A percentile compares a stretch with the other conserved stretches of the same genome.
Evolutionary conservation across 352 stramenopile species (phyloP).

Genomic region (Globisporangium cystogenes): DNA sequence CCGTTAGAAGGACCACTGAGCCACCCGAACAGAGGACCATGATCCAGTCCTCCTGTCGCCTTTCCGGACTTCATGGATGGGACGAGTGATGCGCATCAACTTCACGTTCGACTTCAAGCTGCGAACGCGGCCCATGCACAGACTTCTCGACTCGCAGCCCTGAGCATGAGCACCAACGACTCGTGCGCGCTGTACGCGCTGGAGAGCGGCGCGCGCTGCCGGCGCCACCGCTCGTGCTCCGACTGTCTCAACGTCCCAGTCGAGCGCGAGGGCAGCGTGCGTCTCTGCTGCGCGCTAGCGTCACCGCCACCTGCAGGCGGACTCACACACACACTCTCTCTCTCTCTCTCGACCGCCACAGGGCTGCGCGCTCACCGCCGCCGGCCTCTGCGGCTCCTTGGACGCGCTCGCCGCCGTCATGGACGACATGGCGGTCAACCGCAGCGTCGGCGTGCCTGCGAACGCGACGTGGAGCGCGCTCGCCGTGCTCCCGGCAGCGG

Average conservation of each 20-base stretch:
- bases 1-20: too few species aligned
- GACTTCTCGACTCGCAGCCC: slow-evolving; percentile 16
- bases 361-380: slow-evolving; percentile 22
- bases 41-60: too few species aligned
- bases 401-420: slow-evolving; percentile 13
- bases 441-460: neutral
- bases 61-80: too few species aligned
- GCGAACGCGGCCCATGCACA: too few species aligned
- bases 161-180: slow-evolving; percentile 3
- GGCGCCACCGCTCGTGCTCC: slow-evolving; percentile 3
- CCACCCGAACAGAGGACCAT: too few species aligned
- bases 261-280: neutral
- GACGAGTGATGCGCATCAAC: too few species aligned
- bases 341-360: neutral
- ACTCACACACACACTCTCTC: too few species aligned
- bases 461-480: slow-evolving; percentile 17
- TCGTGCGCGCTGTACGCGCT: neutral
- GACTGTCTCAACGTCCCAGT: slow-evolving; percentile 10
- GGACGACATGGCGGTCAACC: neutral
- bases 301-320: too few species aligned
- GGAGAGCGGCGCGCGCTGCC: neutral
- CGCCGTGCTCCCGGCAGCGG: slow-evolving; percentile 51
- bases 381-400: slow-evolving; percentile 21
- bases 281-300: too few species aligned
- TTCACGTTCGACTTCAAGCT: too few species aligned